These are phyloP conservation scores for Kluyveromyces dobzhanskii DNA, from an alignment of 805 yeast species.

Conservation along the genomic window DNA sequence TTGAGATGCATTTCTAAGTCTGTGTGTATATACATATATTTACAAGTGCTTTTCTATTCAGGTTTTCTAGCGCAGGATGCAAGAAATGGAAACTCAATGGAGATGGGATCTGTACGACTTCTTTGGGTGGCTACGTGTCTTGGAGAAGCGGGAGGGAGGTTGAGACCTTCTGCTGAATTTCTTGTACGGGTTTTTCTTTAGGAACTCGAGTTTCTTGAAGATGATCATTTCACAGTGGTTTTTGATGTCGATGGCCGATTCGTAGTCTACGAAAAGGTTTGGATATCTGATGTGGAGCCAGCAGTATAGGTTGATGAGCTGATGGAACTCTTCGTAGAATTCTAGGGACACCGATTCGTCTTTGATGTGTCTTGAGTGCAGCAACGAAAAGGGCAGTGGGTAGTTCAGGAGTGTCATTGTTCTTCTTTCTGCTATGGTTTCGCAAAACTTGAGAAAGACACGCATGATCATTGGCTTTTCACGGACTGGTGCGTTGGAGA, in stretches of 20 bases:
- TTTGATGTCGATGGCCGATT: conserved; percentile 64
- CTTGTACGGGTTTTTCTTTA: conserved; percentile 26
- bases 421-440: conserved; percentile 45
- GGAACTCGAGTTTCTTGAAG: conserved; percentile 30
- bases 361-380: conserved; percentile 20
- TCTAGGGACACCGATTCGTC: conserved; percentile 22
- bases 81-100: no score
- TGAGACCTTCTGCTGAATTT: no score
- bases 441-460: conserved; percentile 40
- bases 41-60: no score
- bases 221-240: conserved; percentile 51
- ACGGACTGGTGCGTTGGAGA: conserved; percentile 58
- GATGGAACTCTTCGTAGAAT: conserved; percentile 55
- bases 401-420: conserved; percentile 53
- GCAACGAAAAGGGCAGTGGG: conserved; percentile 23
- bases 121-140: no score
- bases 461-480: conserved; percentile 31
- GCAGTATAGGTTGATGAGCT: conserved; percentile 55
- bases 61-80: no score
- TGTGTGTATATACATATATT: no score
- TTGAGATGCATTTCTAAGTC: no score
- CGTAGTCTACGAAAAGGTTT: conserved; percentile 64
- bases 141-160: no score
- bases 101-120: no score
- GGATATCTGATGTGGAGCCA: conserved; percentile 92